Evolutionary conservation across 164 flowering plant species (phyloP), one percentile per base, ranked within the genome.

Genomic region (Taxillus chinensis): DNA sequence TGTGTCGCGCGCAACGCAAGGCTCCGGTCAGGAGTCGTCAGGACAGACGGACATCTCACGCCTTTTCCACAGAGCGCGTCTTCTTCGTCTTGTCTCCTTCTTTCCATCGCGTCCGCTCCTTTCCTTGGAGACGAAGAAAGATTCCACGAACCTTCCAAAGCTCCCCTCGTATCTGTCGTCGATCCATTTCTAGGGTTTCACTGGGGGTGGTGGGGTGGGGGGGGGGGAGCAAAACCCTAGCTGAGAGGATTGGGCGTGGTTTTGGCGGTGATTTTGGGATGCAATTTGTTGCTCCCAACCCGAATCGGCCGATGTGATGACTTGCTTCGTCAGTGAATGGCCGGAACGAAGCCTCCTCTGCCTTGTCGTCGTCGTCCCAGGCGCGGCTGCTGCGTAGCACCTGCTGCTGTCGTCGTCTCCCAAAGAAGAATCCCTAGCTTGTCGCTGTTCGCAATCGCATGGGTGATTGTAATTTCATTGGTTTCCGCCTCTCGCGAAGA

Each of bases 321-420:
- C 64, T 70, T 39, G 61, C 62, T 14, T 40, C 12, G 41, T 51
- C 46, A n/a, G 68, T 68, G 61, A 72, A 78, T 78, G 81, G 81
- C 76, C 67, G 63, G 57, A 17, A 5, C 57, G n/a, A 27, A 39
- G 39, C 12, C 39, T 54, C 12, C 39, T 54, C 57, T 17, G 37
- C 37, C 57, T 54, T 27, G 57, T 16, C 40, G 69, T 8, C 1
- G n/a, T 5, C 27, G 46, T 27, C 27, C 27, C 27, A 27, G 27
- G 1, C 27, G 27, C 27, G 27, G 27, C 27, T 27, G 27, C 27
- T 27, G 27, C 27, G 27, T 27, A 27, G 27, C 27, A 27, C 2
- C 27, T 27, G 27, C 27, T 27, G 57, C 14, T 27, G 69, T 8
- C 0, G n/a, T 5, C 27, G 46, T 48, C 51, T 48, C 51, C 13